Conservation (phyloP, 75 land plant species). For the Pinus tabuliformis region DNA sequence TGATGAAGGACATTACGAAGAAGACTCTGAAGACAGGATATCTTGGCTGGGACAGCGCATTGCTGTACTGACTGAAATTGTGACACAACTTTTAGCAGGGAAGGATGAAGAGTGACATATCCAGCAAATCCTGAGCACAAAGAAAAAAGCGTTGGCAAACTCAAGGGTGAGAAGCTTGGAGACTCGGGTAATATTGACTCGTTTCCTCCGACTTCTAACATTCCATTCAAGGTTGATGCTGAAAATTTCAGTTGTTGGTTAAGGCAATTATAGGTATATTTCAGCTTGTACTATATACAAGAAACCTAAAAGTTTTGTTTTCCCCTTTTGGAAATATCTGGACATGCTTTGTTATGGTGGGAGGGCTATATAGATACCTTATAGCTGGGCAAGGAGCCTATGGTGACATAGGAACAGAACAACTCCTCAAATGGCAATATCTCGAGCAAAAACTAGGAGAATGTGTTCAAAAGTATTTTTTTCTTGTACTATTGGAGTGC, state of each 20-base stretch:
- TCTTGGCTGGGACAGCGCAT: too few relatives aligned
- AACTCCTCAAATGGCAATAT: not conserved
- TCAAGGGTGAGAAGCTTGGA: too few relatives aligned
- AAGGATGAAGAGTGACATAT: too few relatives aligned
- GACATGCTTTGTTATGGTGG: not conserved
- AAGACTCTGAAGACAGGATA: too few relatives aligned
- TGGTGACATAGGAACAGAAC: not conserved
- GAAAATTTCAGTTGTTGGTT: not conserved
- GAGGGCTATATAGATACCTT: not conserved
- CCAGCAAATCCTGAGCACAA: too few relatives aligned
- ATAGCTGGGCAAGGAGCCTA: not conserved
- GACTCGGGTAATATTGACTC: too few relatives aligned
- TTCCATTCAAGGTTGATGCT: not conserved
- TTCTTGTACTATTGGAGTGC: slow-evolving; percentile 4
- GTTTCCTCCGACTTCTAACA: too few relatives aligned
- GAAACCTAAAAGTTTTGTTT: not conserved
- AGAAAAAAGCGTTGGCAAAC: too few relatives aligned
- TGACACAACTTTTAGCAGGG: too few relatives aligned
- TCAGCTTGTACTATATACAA: too few relatives aligned
- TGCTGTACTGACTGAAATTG: too few relatives aligned
- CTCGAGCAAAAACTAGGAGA: not conserved
- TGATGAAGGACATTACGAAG: too few relatives aligned
- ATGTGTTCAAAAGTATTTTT: not conserved
- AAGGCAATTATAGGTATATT: not conserved
- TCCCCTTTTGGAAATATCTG: not conserved